Base-by-base conservation (phyloP, 768 basidiomycete genomes). In the Suillus alpinus region DNA sequence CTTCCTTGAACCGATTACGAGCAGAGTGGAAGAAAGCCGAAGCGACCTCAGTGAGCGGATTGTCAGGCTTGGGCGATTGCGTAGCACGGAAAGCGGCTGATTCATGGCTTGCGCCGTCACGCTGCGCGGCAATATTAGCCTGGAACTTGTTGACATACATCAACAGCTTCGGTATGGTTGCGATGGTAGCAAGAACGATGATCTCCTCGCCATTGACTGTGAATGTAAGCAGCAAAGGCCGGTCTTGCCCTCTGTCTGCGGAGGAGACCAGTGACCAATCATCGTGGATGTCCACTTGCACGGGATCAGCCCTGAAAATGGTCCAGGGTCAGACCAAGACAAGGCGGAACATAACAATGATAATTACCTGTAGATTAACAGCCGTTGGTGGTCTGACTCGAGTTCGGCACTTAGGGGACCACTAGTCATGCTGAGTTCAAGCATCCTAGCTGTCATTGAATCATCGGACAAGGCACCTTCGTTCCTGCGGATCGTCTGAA, bases 41-140 rank as follows among this genome's bases (percentile, higher is more conserved):
- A 1, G 93, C 92, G n/a, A 94, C 91, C 13, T 89, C 85, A 1
- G 91, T 91, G 16, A 95, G 77, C 2, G 92, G 87, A 64, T 92
- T 93, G 56, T 87, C 87, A 7, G 89, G 89, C 67, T 84, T 88
- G 6, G 89, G 87, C 6, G 81, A 77, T n/a, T 83, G 83, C 14
- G 86, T 85, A n/a, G 82, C 80, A 26, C 88, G 80, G 79, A 91
- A 95, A 1, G 88, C 86, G 61, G 81, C 82, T 1, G 92, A 94
- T 74, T 93, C 91, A 41, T 86, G 80, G 63, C 85, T 86, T 3
- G 94, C 94, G 1, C 88, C 91, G 63, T 86, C 83, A 47, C 83
- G 80, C 70, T 95, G 92, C 6, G 81, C 77, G 41, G 88, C 83
- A 32, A 95, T 75, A 67, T 92, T 89, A 31, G 81, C 79, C 64